Evolutionary conservation across 139 green algal species (phyloP).

Genomic region (Chlorella sp.): DNA sequence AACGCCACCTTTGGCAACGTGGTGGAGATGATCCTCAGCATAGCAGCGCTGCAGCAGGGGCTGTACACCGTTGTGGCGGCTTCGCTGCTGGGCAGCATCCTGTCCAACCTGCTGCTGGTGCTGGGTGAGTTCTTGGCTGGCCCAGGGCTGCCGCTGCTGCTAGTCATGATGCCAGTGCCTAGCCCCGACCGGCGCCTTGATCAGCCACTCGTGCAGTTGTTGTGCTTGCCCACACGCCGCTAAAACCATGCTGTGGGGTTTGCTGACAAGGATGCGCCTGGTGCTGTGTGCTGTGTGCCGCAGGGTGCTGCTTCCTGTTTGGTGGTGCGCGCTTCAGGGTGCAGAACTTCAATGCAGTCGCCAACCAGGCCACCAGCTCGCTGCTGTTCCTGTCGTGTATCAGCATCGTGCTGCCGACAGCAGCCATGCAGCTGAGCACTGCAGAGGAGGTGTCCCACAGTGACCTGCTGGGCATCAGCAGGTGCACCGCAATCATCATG

Average conservation of each 20-base stretch:
- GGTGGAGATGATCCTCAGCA: constrained; percentile 84
- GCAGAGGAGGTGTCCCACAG: not conserved
- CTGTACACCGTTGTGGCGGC: constrained; percentile 73
- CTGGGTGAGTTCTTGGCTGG: constrained; percentile 59
- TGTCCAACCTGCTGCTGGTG: constrained; percentile 89
- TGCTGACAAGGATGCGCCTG: too few relatives aligned
- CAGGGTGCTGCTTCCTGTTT: constrained; percentile 84
- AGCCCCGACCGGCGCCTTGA: too few relatives aligned
- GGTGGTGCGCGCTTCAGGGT: constrained; percentile 63
- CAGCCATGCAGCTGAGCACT: not conserved
- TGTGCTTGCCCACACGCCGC: too few relatives aligned
- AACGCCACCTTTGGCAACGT: constrained; percentile 27
- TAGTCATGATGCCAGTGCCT: not conserved
- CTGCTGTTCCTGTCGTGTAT: constrained; percentile 81
- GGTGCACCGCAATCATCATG: not conserved
- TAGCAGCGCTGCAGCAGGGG: constrained; percentile 48
- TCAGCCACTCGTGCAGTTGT: not conserved
- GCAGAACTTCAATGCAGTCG: constrained; percentile 70
- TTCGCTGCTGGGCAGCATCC: constrained; percentile 78
- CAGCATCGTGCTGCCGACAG: constrained; percentile 36
- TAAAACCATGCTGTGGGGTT: too few relatives aligned
- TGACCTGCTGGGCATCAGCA: not conserved
- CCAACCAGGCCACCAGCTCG: constrained; percentile 18
- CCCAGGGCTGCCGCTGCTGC: not conserved
- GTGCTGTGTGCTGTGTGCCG: too few relatives aligned